Conservation (phyloP, 2,329 filamentous ascomycete genomes). For the Fusarium haematococcum region DNA sequence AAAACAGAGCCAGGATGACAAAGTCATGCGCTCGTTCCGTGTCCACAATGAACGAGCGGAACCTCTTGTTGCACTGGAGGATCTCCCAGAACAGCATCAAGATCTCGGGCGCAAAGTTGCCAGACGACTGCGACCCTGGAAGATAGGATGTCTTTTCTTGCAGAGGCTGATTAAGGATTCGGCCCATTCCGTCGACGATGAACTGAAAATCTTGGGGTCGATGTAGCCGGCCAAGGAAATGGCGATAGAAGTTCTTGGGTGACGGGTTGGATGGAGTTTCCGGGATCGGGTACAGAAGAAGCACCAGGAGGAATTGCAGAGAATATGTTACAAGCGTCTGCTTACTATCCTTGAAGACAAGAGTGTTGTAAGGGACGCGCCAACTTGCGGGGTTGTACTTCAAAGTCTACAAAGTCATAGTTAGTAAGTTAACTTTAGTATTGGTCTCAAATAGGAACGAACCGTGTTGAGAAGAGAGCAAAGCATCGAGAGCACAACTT, state of each 20-base stretch:
- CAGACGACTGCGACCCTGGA: conserved; percentile 81
- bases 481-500: conserved; percentile 87
- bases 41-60: conserved; percentile 96
- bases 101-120: conserved; percentile 93
- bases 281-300: conserved; percentile 88
- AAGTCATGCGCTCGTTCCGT: conserved; percentile 95
- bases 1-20: conserved; percentile 89
- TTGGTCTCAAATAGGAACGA: conserved; percentile 47
- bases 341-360: conserved; percentile 91
- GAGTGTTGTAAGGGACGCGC: conserved; percentile 92
- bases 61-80: conserved; percentile 96
- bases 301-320: conserved; percentile 87
- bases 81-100: conserved; percentile 98
- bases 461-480: conserved; percentile 96
- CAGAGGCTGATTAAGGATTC: conserved; percentile 91
- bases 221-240: conserved; percentile 90
- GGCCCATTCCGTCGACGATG: conserved; percentile 92
- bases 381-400: conserved; percentile 97
- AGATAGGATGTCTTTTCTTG: conserved; percentile 91
- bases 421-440: conserved; percentile 2
- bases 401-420: conserved; percentile 71
- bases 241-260: conserved; percentile 92
- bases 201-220: conserved; percentile 98
- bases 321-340: conserved; percentile 93
- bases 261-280: conserved; percentile 74